Conservation (phyloP, 179 eudicot species). For the Corrigiola litoralis region DNA sequence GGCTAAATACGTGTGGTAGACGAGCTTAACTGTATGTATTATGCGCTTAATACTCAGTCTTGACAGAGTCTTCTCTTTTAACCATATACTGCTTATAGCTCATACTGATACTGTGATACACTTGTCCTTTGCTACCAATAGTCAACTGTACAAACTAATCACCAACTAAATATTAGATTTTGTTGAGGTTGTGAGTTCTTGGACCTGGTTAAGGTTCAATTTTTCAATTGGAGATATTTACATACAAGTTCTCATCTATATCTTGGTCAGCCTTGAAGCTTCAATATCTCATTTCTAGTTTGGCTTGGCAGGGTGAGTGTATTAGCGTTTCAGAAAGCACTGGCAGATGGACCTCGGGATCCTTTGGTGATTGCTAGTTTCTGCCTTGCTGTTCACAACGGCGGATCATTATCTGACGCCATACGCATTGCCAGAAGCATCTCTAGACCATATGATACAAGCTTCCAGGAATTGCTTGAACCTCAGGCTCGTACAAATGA, state of each 20-base stretch:
- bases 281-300: neutral
- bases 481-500: neutral
- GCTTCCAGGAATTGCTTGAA: constrained; percentile 41
- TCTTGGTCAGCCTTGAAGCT: neutral
- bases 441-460: constrained; percentile 36
- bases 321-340: constrained; percentile 73
- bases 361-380: constrained; percentile 75
- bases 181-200: no score
- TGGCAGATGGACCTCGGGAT: constrained; percentile 60
- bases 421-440: constrained; percentile 54
- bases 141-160: no score
- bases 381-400: constrained; percentile 69
- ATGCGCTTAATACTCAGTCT: no score
- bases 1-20: no score
- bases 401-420: constrained; percentile 67
- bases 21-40: no score
- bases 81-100: no score
- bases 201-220: no score
- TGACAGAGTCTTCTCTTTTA: no score
- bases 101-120: no score
- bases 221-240: neutral
- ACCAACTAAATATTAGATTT: no score
- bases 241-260: neutral
- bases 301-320: constrained; percentile 52
- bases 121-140: no score